phyloP scores from a whole-genome alignment of 768 basidiomycete species.

The Asterophora parasitica region DNA sequence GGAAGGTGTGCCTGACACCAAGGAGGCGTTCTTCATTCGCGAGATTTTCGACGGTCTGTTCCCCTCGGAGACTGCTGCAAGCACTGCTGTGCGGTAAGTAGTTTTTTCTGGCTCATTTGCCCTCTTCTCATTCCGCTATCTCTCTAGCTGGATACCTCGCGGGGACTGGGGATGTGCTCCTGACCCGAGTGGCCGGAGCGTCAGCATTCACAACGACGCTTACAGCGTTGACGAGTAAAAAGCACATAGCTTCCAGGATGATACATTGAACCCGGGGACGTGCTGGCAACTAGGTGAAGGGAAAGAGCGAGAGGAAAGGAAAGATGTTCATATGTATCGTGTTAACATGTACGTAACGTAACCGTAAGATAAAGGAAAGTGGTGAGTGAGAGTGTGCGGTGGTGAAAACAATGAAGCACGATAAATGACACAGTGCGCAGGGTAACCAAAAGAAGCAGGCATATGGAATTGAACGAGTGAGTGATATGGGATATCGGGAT shows the following conservation, averaged over 20 bases:
- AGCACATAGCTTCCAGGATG: constrained; percentile 12
- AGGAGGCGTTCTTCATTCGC: constrained; percentile 92
- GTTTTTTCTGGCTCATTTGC: constrained; percentile 1
- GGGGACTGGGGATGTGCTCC: constrained; percentile 95
- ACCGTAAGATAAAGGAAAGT: constrained; percentile 18
- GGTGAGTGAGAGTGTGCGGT: background rate
- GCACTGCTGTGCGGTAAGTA: constrained; percentile 83
- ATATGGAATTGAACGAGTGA: background rate
- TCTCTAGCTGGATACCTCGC: constrained; percentile 81
- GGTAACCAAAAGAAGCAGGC: constrained; percentile 12
- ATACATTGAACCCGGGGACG: constrained; percentile 19
- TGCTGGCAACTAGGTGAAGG: constrained; percentile 22
- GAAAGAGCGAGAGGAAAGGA: constrained; percentile 13
- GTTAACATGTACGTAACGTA: constrained; percentile 12
- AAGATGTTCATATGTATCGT: constrained; percentile 16
- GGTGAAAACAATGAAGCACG: constrained; percentile 15
- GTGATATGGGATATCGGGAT: background rate
- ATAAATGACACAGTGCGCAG: constrained; percentile 17
- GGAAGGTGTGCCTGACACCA: constrained; percentile 84
- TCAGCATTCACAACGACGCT: constrained; percentile 93
- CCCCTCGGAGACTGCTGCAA: constrained; percentile 80
- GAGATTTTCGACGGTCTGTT: constrained; percentile 92
- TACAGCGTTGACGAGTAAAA: constrained; percentile 44
- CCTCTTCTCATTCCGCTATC: constrained; percentile 10
- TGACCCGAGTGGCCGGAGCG: constrained; percentile 93